Evolutionary conservation across 2,329 filamentous ascomycete species (phyloP), one percentile per base, ranked within the genome.

Genomic region (Diplodia seriata): DNA sequence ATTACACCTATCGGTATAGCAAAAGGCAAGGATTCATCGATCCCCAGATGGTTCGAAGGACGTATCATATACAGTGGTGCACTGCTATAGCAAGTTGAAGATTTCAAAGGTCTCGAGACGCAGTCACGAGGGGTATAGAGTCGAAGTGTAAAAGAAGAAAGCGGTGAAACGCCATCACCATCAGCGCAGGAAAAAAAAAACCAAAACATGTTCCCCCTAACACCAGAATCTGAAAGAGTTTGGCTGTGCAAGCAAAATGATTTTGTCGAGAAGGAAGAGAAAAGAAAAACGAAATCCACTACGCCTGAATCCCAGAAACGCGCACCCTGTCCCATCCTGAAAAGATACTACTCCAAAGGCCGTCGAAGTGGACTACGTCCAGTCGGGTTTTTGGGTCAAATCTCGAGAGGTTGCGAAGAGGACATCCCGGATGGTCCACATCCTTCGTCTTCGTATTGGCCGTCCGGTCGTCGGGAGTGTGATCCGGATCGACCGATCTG

Each of bases 61-160:
- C 15, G 7, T 43, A 26, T 26, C 26, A 26, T 47, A 15, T 47
- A n/a, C 40, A 12, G 43, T 47, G 43, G 18, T 20, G 43, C 43
- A 47, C 43, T 20, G 43, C 18, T 20, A 47, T 47, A 20, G 20
- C 43, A 47, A 47, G 43, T 20, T 47, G 43, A 47, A 20, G 43
- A 47, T 47, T 47, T 47, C 43, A 47, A 47, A 47, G 43, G 43
- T 47, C 43, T 47, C 43, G 43, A 47, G 11, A 47, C 43, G 38
- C 43, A 47, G 43, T 47, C 20, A 47, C 43, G 43, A 47, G 43
- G 43, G 43, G 43, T 47, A 47, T 47, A 47, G 9, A 5, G 43
- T 47, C n/a, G 43, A 47, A 47, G 18, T 47, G 18, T 20, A 20
- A 47, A 47, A 20, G 43, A 47, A 47, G 43, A 47, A 47, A 47